Conservation (phyloP, 2,329 filamentous ascomycete species). For the Curvularia spicifera region DNA sequence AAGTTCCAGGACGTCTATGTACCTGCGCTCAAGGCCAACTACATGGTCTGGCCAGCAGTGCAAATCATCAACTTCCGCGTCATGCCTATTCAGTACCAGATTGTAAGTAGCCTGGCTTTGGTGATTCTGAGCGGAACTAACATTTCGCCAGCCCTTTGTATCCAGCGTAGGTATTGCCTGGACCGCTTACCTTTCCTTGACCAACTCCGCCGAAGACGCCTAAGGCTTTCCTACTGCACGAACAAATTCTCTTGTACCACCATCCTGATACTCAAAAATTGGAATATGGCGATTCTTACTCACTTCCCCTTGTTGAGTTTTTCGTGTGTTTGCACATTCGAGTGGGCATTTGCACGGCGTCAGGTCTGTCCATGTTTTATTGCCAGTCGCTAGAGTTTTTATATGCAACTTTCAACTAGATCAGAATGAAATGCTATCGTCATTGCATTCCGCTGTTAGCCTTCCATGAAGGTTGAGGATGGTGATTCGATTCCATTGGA, state of each 20-base stretch:
- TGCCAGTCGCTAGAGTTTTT: slow-evolving; percentile 10
- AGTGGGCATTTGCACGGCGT: slow-evolving; percentile 28
- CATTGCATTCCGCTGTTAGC: neutral
- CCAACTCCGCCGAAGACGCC: slow-evolving; percentile 81
- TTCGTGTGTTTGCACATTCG: slow-evolving; percentile 31
- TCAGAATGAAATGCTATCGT: slow-evolving; percentile 8
- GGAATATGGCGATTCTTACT: slow-evolving; percentile 17
- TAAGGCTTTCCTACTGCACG: slow-evolving; percentile 20
- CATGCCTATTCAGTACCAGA: slow-evolving; percentile 94
- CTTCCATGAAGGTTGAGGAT: neutral
- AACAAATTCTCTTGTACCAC: slow-evolving; percentile 27
- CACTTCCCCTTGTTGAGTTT: slow-evolving; percentile 24
- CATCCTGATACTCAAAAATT: slow-evolving; percentile 20
- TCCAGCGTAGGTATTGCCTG: slow-evolving; percentile 95
- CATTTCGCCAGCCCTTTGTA: slow-evolving; percentile 76
- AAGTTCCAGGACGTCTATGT: slow-evolving; percentile 96
- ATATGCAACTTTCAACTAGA: slow-evolving; percentile 7
- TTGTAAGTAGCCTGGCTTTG: slow-evolving; percentile 66
- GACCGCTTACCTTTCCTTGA: slow-evolving; percentile 94
- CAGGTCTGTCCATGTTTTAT: slow-evolving; percentile 17
- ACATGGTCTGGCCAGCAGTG: slow-evolving; percentile 90
- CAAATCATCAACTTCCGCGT: slow-evolving; percentile 96
- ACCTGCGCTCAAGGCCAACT: slow-evolving; percentile 94
- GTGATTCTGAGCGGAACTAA: slow-evolving; percentile 13
- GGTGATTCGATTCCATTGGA: neutral